Evolutionary conservation across 441 rosid species (phyloP), one percentile per base, ranked within the genome.

Genomic region (Arabidopsis hybrid): DNA sequence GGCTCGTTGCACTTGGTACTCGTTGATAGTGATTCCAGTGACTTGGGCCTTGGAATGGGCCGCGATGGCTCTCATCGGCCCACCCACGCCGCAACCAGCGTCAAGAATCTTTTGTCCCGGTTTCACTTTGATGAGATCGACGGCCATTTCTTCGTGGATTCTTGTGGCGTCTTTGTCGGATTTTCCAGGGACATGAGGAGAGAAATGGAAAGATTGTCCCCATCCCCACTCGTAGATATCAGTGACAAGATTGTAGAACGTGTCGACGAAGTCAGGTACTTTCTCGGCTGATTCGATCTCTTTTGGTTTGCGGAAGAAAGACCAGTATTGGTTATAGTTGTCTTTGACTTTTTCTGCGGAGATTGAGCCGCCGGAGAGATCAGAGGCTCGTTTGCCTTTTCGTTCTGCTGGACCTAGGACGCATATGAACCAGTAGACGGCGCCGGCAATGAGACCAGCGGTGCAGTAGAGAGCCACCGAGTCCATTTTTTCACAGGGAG

Each of bases 191-290:
- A 90, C 3, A 7, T 87, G 78, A 5, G 98, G 98, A 5, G 97
- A 88, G 85, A 93, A 93, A 62, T 93, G 98, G 83, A 93, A 93
- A 53, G 97, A 93, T 72, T 93, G 98, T 8, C 97, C 98, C 98
- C 97, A 93, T 0, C 98, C 98, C 98, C 98, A 93, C 84, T 93
- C 98, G 84, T 93, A 93, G 56, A 93, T 93, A 67, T 93, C 98
- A 2, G 98, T 93, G 9, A 93, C 97, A 40, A 93, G 75, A 79
- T 91, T 93, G 89, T 93, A 93, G 58, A 90, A 93, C 0, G 96
- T 91, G 81, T 93, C 93, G 29, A 93, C 98, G 68, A 93, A 90
- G 73, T 84, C 96, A 0, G 97, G 96, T 9, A 90, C 97, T 21
- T 88, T 89, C 38, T 94, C 97, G 51, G 89, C 78, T 36, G 87